Base-by-base conservation (phyloP, 2,329 filamentous ascomycete species). In the Ramularia collo-cygni region DNA sequence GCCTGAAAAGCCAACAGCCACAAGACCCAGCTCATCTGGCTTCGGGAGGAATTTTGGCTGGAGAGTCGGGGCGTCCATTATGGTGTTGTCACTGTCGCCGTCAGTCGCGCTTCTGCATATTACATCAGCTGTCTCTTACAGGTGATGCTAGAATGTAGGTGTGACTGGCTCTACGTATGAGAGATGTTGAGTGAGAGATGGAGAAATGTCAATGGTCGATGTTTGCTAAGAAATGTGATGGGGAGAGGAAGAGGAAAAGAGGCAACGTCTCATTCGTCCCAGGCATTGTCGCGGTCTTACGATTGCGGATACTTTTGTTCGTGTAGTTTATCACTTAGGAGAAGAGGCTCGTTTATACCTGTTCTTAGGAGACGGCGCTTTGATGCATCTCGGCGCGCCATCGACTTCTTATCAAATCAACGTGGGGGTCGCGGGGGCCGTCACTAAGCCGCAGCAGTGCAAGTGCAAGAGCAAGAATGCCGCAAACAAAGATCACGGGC, bases 1-100 rank as follows among this genome's bases (percentile, higher is more conserved):
- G 52, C 90, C 90, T 38, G 88, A 94, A 72, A 96, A 98, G 48
- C 90, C 90, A 27, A 96, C 92, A 35, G 90, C 88, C 27, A 96
- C 87, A 41, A 98, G 77, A 47, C 90, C 92, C 50, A 98, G 74
- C 58, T 96, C 81, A 59, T 85, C 75, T 21, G 80, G 77, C 59
- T 81, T 74, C 49, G 81, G 73, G 54, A 96, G 82, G 70, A 95
- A 96, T 60, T 83, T 88, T 45, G 77, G 74, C 35, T 69, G 60
- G 46, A 80, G 71, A 5, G 75, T 76, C 3, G 77, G 71, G 21
- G 77, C 75, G 40, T 63, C 60, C 61, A 64, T 64, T 27, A 18
- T 37, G 31, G 6, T 14, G 8, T 28, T 24, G 21, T 24, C 21
- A 10, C 21, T 10, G 21, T 24, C 10, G 10, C 21, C 21, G 21